Evolutionary conservation across 2,329 filamentous ascomycete genomes (phyloP).

Genomic region (Trichoderma brevicompactum): DNA sequence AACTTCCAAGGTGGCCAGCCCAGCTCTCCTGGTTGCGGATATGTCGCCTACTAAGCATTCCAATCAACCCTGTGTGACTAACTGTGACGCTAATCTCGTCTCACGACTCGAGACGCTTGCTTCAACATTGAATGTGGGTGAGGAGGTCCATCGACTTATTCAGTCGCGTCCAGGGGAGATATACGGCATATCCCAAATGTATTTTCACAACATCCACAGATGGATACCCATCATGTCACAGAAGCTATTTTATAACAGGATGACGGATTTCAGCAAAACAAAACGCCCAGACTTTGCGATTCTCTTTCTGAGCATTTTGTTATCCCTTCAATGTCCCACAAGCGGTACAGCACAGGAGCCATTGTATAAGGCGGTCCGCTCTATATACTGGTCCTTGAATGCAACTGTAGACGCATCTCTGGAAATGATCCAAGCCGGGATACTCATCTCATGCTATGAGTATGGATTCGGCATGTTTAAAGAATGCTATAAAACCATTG

Average conservation of each 20-base stretch:
- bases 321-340: conserved; percentile 13
- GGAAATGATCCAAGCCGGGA: conserved; percentile 24
- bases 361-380: conserved; percentile 7
- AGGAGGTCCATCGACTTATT: conserved; percentile 23
- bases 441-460: conserved; percentile 24
- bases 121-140: conserved; percentile 4
- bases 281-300: conserved; percentile 23
- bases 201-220: conserved; percentile 25
- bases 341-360: conserved; percentile 13
- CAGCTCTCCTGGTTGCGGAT: neutral
- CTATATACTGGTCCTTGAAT: conserved; percentile 20
- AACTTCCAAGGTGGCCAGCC: neutral
- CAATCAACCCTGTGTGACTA: neutral
- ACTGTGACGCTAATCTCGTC: neutral
- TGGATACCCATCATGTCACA: conserved; percentile 27
- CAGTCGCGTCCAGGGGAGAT: conserved; percentile 24
- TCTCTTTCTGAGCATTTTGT: conserved; percentile 17
- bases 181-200: conserved; percentile 18
- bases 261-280: conserved; percentile 24
- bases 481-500: conserved; percentile 23
- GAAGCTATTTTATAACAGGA: conserved; percentile 20
- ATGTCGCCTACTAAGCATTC: neutral
- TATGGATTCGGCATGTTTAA: conserved; percentile 21
- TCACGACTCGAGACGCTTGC: conserved; percentile 14
- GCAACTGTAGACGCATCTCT: conserved; percentile 24